Evolutionary conservation across 2,329 filamentous ascomycete genomes (phyloP).

Genomic region (Aspergillus sp.): DNA sequence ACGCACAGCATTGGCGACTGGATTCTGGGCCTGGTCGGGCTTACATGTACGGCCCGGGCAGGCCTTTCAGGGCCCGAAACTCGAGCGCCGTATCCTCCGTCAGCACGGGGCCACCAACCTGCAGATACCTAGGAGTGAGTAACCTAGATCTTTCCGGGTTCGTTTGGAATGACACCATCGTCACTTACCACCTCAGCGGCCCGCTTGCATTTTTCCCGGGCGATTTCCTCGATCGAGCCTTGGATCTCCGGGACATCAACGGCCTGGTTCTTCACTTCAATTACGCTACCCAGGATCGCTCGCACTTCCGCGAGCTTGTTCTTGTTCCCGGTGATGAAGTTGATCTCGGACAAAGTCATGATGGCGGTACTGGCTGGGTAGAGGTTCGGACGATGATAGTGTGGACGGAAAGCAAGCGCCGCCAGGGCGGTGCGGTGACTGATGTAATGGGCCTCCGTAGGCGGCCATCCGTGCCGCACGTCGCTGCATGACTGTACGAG

Average conservation of each 20-base stretch:
- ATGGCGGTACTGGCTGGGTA: not conserved
- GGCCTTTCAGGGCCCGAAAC: slow-evolving; percentile 84
- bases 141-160: not conserved
- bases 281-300: slow-evolving; percentile 72
- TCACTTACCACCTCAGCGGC: slow-evolving; percentile 72
- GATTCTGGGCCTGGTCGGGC: not conserved
- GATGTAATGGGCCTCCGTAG: too few species aligned
- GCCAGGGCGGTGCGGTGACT: too few species aligned
- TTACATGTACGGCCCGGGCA: slow-evolving; percentile 95
- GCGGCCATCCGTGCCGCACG: too few species aligned
- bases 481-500: too few species aligned
- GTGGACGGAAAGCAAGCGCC: too few species aligned
- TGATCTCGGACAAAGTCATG: slow-evolving; percentile 58
- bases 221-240: slow-evolving; percentile 88
- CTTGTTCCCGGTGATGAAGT: slow-evolving; percentile 95
- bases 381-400: not conserved
- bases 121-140: not conserved
- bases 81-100: slow-evolving; percentile 95
- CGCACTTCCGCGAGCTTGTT: slow-evolving; percentile 91
- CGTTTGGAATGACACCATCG: slow-evolving; percentile 1
- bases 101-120: slow-evolving; percentile 83
- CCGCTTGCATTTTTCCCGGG: slow-evolving; percentile 76
- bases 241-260: slow-evolving; percentile 88
- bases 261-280: slow-evolving; percentile 70
- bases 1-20: not conserved